These are phyloP conservation scores for Alternaria burnsii DNA, from an alignment of 2,329 filamentous ascomycete genomes.

Conservation along the genomic window DNA sequence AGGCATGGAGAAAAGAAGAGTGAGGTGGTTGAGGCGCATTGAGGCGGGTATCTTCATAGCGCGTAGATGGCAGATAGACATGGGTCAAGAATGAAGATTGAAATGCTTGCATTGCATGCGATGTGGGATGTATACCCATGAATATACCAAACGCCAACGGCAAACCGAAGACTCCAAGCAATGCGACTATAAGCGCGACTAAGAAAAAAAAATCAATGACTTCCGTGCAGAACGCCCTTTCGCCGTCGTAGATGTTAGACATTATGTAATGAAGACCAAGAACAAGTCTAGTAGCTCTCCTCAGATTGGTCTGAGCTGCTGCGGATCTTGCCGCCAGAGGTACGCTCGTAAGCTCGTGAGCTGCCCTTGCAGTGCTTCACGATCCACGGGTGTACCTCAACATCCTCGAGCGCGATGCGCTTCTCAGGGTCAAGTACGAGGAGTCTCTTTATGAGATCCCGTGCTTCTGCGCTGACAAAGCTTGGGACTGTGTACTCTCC, in stretches of 20 bases:
- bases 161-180: constrained; percentile 12
- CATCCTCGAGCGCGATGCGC: constrained; percentile 86
- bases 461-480: constrained; percentile 89
- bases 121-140: neutral
- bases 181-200: constrained; percentile 7
- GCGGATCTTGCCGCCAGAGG: constrained; percentile 38
- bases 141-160: constrained; percentile 2
- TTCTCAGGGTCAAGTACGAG: constrained; percentile 94
- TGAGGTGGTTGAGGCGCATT: constrained; percentile 17
- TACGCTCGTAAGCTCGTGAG: constrained; percentile 45
- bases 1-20: constrained; percentile 14
- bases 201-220: constrained; percentile 7
- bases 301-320: constrained; percentile 37
- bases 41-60: neutral
- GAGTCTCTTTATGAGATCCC: constrained; percentile 86
- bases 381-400: constrained; percentile 94
- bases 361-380: constrained; percentile 81
- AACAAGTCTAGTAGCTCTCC: constrained; percentile 27
- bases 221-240: constrained; percentile 18
- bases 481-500: constrained; percentile 92
- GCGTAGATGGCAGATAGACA: neutral
- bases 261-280: constrained; percentile 20
- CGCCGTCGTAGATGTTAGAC: constrained; percentile 26
- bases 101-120: constrained; percentile 1
- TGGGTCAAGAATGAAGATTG: neutral